phyloP scores from a whole-genome alignment of 768 basidiomycete genomes.

The Sarcodon aspratus region DNA sequence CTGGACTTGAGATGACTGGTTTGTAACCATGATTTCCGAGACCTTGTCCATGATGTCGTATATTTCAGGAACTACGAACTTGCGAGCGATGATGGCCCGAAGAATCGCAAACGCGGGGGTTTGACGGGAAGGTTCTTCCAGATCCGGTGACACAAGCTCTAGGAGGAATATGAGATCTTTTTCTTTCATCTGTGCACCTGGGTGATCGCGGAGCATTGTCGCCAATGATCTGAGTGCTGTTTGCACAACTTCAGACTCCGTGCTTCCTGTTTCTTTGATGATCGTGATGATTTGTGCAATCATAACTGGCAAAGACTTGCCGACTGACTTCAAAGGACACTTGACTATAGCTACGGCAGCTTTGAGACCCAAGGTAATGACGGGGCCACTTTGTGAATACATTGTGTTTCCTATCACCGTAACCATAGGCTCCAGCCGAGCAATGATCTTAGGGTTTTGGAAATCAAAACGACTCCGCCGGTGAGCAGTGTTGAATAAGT shows the following conservation, averaged over 20 bases:
- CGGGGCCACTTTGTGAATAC: constrained; percentile 69
- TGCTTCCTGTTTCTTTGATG: constrained; percentile 71
- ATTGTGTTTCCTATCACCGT: constrained; percentile 83
- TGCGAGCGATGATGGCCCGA: constrained; percentile 81
- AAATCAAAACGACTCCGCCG: constrained; percentile 83
- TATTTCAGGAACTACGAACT: constrained; percentile 90
- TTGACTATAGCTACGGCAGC: constrained; percentile 71
- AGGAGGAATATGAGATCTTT: constrained; percentile 82
- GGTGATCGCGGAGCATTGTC: constrained; percentile 81
- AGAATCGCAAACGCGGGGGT: constrained; percentile 79
- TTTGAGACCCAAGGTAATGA: constrained; percentile 67
- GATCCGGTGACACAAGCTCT: constrained; percentile 76
- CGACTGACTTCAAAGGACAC: constrained; percentile 70
- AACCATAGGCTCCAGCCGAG: constrained; percentile 83
- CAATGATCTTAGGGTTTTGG: constrained; percentile 55
- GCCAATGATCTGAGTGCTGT: constrained; percentile 81
- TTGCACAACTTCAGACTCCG: constrained; percentile 86
- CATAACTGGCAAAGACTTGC: constrained; percentile 71
- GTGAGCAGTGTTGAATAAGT: constrained; percentile 81
- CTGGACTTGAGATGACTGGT: constrained; percentile 82
- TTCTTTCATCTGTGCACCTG: constrained; percentile 73
- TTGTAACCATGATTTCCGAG: constrained; percentile 86
- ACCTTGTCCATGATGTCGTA: constrained; percentile 96
- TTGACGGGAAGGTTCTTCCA: constrained; percentile 85
- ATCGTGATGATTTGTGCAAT: constrained; percentile 77